A percentile compares a stretch with the other conserved stretches of the same genome.
Conservation (phyloP, 371 early-diverging fungal genomes). For the Mucor saturninus region DNA sequence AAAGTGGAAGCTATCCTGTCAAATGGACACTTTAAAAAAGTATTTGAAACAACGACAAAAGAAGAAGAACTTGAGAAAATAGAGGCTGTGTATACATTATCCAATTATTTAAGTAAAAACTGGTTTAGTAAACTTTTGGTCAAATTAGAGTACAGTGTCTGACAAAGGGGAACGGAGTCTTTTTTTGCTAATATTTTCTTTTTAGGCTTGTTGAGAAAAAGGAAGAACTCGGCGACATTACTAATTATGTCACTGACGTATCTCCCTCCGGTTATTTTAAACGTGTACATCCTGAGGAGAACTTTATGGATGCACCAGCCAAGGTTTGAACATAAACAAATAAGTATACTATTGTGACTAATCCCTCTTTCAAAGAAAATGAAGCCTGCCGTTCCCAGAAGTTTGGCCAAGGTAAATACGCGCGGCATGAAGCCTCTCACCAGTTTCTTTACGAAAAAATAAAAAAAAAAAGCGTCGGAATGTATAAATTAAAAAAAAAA, state of each 20-base stretch:
- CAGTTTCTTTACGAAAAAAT: conserved; percentile 27
- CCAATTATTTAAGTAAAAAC: conserved; percentile 24
- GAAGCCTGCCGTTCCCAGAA: conserved; percentile 26
- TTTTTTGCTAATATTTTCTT: no score
- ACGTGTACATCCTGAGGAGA: conserved; percentile 16
- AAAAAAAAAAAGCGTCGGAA: conserved; percentile 5
- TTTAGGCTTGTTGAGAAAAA: conserved; percentile 16
- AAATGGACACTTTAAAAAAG: conserved; percentile 7
- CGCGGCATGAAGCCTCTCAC: conserved; percentile 33
- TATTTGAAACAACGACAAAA: conserved; percentile 2
- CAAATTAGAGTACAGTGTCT: conserved; percentile 18
- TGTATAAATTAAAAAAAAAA: neutral
- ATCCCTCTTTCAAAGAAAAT: conserved; percentile 13
- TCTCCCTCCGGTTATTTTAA: conserved; percentile 27
- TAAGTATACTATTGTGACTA: neutral
- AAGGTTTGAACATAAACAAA: conserved; percentile 14
- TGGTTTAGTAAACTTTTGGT: conserved; percentile 29
- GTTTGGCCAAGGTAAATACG: conserved; percentile 32
- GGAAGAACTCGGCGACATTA: conserved; percentile 14
- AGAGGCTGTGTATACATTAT: conserved; percentile 30
- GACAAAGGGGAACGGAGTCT: no score
- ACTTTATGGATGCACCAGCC: conserved; percentile 11
- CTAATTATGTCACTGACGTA: conserved; percentile 23
- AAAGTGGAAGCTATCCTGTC: conserved; percentile 24
- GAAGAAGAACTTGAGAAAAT: conserved; percentile 12